A percentile compares a stretch with the other conserved stretches of the same genome.
phyloP scores from a whole-genome alignment of 352 stramenopile genomes.

The Hyaloperonospora brassicae region DNA sequence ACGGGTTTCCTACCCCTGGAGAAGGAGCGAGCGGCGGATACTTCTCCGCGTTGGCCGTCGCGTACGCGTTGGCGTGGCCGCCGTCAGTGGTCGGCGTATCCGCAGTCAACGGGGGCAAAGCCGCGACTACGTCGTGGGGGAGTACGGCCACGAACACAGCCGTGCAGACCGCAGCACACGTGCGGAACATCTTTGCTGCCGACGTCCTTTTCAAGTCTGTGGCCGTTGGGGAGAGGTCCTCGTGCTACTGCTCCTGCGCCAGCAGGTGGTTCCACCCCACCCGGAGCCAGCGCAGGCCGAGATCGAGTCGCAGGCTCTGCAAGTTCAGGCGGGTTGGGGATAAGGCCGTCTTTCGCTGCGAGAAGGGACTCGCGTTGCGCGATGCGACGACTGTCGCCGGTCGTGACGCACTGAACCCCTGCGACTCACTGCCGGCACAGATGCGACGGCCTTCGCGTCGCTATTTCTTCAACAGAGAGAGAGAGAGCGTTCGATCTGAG shows the following conservation, averaged over 20 bases:
- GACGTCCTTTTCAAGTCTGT: conserved; percentile 35
- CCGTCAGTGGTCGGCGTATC: conserved; percentile 10
- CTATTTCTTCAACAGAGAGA: too few species aligned
- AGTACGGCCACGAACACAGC: conserved; percentile 35
- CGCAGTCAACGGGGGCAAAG: conserved; percentile 15
- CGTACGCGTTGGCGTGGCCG: conserved; percentile 21
- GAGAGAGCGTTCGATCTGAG: too few species aligned
- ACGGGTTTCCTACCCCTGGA: conserved; percentile 3
- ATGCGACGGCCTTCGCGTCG: too few species aligned
- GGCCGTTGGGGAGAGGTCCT: not conserved
- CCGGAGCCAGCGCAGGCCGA: too few species aligned
- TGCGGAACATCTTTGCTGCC: conserved; percentile 36
- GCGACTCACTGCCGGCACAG: too few species aligned
- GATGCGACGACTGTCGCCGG: too few species aligned
- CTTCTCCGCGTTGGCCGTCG: conserved; percentile 10
- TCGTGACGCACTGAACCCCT: not conserved
- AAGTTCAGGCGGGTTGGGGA: too few species aligned
- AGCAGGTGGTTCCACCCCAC: too few species aligned
- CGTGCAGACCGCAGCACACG: conserved; percentile 29
- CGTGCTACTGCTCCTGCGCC: too few species aligned
- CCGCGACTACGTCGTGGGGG: conserved; percentile 23
- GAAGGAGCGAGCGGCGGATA: conserved; percentile 1
- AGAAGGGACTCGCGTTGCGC: too few species aligned
- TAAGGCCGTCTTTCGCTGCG: too few species aligned
- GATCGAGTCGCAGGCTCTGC: too few species aligned